Evolutionary conservation across 768 basidiomycete genomes (phyloP).

Genomic region (Leccinum ochraceum): DNA sequence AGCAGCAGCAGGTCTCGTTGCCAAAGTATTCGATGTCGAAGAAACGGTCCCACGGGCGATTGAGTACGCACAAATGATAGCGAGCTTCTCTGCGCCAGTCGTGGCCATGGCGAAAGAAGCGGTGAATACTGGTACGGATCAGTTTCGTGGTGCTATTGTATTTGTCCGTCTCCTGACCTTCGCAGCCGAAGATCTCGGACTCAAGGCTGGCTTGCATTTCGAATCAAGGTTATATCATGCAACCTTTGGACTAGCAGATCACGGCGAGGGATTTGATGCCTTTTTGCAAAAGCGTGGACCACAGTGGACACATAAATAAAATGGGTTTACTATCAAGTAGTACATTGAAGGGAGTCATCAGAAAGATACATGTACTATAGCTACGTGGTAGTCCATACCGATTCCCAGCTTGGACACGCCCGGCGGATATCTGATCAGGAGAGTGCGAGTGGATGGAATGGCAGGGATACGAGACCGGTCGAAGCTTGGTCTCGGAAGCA

Average conservation of each 20-base stretch:
- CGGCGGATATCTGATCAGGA: background rate
- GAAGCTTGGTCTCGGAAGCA: background rate
- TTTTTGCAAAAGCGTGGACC: conserved; percentile 49
- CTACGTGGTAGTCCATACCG: too few relatives aligned
- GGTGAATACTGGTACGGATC: conserved; percentile 42
- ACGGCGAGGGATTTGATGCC: conserved; percentile 48
- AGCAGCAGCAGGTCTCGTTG: conserved; percentile 47
- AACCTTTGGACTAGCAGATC: conserved; percentile 50
- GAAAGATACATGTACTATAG: background rate
- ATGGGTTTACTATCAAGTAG: background rate
- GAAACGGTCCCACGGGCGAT: conserved; percentile 47
- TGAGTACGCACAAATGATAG: conserved; percentile 38
- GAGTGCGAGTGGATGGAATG: background rate
- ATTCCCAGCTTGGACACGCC: background rate
- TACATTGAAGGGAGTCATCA: background rate
- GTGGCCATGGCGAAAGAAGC: conserved; percentile 50
- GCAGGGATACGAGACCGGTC: background rate
- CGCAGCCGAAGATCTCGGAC: conserved; percentile 47
- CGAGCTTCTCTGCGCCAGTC: conserved; percentile 33
- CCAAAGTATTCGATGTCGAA: conserved; percentile 41
- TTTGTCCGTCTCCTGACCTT: background rate
- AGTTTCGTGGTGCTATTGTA: background rate
- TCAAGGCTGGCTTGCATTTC: conserved; percentile 45
- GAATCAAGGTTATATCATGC: conserved; percentile 52
- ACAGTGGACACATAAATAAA: conserved; percentile 42